These are phyloP conservation scores for Hypericum perforatum DNA, from an alignment of 345 rosid genomes.

Conservation along the genomic window DNA sequence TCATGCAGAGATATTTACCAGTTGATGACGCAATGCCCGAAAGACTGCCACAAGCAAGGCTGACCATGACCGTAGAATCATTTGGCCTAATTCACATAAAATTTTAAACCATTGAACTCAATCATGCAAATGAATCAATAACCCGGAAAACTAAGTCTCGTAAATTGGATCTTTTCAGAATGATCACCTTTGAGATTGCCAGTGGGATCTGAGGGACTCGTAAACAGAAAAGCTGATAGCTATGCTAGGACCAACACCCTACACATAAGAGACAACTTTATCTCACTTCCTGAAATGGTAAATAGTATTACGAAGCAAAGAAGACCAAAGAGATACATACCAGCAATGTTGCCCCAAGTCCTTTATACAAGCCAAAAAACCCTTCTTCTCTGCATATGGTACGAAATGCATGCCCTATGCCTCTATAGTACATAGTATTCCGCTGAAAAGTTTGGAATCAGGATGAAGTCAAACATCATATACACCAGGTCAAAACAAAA, in stretches of 20 bases:
- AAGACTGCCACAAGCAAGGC: constrained; percentile 92
- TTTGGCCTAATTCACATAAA: constrained; percentile 42
- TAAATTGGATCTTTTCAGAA: constrained; percentile 5
- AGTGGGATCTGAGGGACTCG: constrained; percentile 70
- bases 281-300: neutral
- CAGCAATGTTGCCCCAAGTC: constrained; percentile 86
- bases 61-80: constrained; percentile 56
- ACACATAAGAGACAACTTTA: constrained; percentile 7
- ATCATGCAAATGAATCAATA: neutral
- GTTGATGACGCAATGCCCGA: constrained; percentile 98
- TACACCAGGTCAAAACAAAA: constrained; percentile 5
- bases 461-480: neutral
- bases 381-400: constrained; percentile 78
- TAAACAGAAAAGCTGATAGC: constrained; percentile 88
- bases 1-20: constrained; percentile 35
- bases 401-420: constrained; percentile 65
- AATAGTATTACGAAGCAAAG: neutral
- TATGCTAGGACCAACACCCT: constrained; percentile 92
- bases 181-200: constrained; percentile 66
- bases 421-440: constrained; percentile 63
- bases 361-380: constrained; percentile 72
- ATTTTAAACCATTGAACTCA: neutral
- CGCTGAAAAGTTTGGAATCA: constrained; percentile 41
- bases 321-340: constrained; percentile 25
- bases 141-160: neutral